phyloP scores from a whole-genome alignment of 176 grass and related monocot genomes.

The Oryza brachyantha region DNA sequence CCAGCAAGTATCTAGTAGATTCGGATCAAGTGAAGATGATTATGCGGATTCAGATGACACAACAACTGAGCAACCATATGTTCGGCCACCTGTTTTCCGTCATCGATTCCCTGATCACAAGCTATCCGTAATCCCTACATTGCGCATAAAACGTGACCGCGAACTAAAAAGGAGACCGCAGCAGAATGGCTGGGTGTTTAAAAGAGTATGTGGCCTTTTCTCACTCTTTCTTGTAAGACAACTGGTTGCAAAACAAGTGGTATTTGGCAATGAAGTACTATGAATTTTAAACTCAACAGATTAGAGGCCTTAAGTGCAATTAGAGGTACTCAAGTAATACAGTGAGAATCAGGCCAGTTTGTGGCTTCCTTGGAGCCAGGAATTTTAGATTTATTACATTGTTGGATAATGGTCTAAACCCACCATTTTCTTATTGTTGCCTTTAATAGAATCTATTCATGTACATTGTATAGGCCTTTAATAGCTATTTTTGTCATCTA shows the following conservation, averaged over 20 bases:
- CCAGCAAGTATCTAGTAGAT: constrained; percentile 65
- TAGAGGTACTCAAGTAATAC: background rate
- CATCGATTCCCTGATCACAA: constrained; percentile 49
- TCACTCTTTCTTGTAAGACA: background rate
- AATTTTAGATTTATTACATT: constrained; percentile 5
- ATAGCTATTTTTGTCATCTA: constrained; percentile 18
- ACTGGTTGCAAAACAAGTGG: background rate
- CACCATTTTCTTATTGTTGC: constrained; percentile 12
- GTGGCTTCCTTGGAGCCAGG: background rate
- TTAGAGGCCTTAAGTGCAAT: constrained; percentile 1
- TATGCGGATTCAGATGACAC: constrained; percentile 78
- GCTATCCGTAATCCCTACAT: constrained; percentile 50
- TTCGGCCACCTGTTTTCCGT: constrained; percentile 45
- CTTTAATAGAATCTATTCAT: background rate
- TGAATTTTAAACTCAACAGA: background rate
- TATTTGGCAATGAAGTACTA: background rate
- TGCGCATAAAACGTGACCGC: constrained; percentile 64
- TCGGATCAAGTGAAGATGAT: constrained; percentile 90
- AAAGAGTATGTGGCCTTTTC: constrained; percentile 55
- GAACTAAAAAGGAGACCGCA: constrained; percentile 61
- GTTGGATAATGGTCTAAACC: constrained; percentile 4
- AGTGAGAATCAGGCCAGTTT: background rate
- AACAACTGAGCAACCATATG: constrained; percentile 51
- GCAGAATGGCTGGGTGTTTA: constrained; percentile 74
- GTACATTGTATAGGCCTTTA: background rate